Conservation (phyloP, 495 filamentous ascomycete species). For the Filosporella fistucella region DNA sequence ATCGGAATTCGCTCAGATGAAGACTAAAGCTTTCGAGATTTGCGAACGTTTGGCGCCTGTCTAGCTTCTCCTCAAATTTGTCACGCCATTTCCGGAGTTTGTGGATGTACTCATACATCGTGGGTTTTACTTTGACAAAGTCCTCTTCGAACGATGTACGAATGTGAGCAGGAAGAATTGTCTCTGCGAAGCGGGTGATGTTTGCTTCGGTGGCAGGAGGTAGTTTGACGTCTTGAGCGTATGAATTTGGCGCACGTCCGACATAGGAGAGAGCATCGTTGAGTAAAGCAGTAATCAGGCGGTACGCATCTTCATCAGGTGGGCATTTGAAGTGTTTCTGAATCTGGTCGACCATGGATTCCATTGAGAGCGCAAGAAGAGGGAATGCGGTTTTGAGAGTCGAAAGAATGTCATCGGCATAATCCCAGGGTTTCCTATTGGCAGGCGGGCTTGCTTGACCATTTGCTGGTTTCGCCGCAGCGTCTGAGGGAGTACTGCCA, state of each 20-base stretch:
- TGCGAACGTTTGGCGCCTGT: constrained; percentile 64
- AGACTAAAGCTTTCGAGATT: constrained; percentile 80
- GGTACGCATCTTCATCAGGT: constrained; percentile 95
- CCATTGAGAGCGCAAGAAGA: constrained; percentile 93
- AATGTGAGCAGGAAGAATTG: constrained; percentile 88
- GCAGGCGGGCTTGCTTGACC: constrained; percentile 31
- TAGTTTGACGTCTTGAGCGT: constrained; percentile 86
- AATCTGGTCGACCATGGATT: constrained; percentile 98
- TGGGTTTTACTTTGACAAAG: constrained; percentile 89
- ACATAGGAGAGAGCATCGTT: constrained; percentile 92
- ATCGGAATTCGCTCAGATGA: constrained; percentile 91
- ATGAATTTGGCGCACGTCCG: constrained; percentile 76
- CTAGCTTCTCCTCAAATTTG: constrained; percentile 96
- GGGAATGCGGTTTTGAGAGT: constrained; percentile 95
- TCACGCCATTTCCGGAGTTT: constrained; percentile 94
- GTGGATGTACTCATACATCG: constrained; percentile 96
- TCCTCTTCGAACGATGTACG: constrained; percentile 92
- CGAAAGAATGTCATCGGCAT: constrained; percentile 91
- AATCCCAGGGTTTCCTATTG: constrained; percentile 88
- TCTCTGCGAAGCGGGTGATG: constrained; percentile 94
- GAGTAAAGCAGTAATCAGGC: constrained; percentile 92
- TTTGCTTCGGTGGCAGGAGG: constrained; percentile 89
- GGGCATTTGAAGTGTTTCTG: constrained; percentile 98
- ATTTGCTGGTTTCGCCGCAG: constrained; percentile 24
- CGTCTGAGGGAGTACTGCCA: constrained; percentile 29